phyloP scores from a whole-genome alignment of 2,329 filamentous ascomycete genomes.

The Chrysoporthe puriensis region DNA sequence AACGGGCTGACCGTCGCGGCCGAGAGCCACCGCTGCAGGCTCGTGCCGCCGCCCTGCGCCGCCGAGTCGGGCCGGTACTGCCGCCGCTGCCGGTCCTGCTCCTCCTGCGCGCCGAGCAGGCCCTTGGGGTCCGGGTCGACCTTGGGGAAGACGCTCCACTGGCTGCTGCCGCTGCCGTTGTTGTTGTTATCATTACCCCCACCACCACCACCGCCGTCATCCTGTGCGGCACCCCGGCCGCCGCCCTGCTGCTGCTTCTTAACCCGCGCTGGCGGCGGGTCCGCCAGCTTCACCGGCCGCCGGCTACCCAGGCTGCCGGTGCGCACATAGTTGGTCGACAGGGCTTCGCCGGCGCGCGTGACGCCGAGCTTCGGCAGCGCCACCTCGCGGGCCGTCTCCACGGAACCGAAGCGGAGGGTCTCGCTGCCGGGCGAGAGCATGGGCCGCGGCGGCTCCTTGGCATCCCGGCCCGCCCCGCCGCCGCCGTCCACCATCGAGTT shows the following conservation, averaged over 20 bases:
- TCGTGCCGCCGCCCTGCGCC: slow-evolving; percentile 29
- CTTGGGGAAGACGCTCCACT: slow-evolving; percentile 23
- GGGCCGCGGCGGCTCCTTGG: slow-evolving; percentile 32
- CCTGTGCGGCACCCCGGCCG: too few species aligned
- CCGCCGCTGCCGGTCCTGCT: slow-evolving; percentile 21
- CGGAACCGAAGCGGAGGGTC: too few species aligned
- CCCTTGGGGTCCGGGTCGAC: slow-evolving; percentile 12
- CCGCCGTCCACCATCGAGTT: slow-evolving; percentile 21
- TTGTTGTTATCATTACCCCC: background rate
- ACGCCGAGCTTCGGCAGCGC: background rate
- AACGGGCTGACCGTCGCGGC: slow-evolving; percentile 41
- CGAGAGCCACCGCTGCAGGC: slow-evolving; percentile 40
- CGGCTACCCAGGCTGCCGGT: slow-evolving; percentile 28
- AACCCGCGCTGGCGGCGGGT: slow-evolving; percentile 24
- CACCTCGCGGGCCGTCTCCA: background rate
- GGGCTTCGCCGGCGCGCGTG: slow-evolving; percentile 9
- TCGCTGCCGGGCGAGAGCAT: background rate
- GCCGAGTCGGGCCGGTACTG: slow-evolving; percentile 27
- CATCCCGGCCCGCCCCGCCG: slow-evolving; percentile 29
- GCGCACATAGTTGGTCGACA: slow-evolving; percentile 31
- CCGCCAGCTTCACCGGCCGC: slow-evolving; percentile 18
- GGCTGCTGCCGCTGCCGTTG: background rate
- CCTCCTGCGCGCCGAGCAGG: slow-evolving; percentile 11
- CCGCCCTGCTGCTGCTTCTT: slow-evolving; percentile 26
- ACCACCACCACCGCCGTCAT: slow-evolving; percentile 10